Evolutionary conservation across 139 green algal species (phyloP), one percentile per base, ranked within the genome.

Genomic region (Tetradesmus obliquus): DNA sequence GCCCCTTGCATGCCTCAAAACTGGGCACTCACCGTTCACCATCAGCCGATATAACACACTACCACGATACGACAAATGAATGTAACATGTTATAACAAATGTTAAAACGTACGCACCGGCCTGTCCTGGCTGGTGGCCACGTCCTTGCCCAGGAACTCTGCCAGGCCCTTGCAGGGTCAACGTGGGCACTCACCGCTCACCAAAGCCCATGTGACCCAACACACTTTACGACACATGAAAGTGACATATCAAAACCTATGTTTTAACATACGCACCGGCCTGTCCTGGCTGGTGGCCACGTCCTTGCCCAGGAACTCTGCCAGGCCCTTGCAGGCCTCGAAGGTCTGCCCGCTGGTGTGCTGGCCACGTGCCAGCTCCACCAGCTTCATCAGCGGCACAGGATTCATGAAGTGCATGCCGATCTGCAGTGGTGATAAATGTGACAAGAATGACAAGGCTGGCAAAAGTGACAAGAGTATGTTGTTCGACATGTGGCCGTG

Each of bases 321-420:
- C 72, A 99, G 92, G 5, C 57, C 93, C 58, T 93, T 91, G 24
- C 95, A 95, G 17, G 91, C 69, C 79, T 95, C 90, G 87, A 96
- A 96, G 15, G 95, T 94, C 91, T 95, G 91, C 51, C 60, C 55
- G 83, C 79, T 96, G 15, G 96, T 99, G 83, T 96, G 92, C 92
- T 97, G 96, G 74, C 97, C 97, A 66, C 96, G 95, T 32, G 99
- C 95, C 12, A 99, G 93, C 93, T 99, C 95, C 88, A 99, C 97
- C 62, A 99, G 92, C 1, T 89, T 92, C 95, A 99, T 98, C 57
- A 97, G 51, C 0, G 97, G 94, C 51, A 97, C 95, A 3, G 97
- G 97, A 87, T 99, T 98, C 96, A 98, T 98, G 92, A 92, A 93
- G 85, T 89, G 84, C 84, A 89, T 89, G 84, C 84, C 80, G 24